phyloP scores from a whole-genome alignment of 306 rosid species.

The Cajanus cajan region DNA sequence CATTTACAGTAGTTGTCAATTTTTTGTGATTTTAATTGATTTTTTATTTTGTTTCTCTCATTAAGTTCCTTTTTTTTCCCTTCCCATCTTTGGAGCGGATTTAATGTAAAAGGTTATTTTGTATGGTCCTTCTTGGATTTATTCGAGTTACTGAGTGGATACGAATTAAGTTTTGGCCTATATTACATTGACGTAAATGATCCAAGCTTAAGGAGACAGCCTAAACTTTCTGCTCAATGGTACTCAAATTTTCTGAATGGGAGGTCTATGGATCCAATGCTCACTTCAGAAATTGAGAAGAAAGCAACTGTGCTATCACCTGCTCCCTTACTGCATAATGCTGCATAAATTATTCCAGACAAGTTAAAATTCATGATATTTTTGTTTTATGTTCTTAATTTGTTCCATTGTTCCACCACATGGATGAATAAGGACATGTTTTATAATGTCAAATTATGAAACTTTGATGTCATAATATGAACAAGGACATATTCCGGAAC shows the following conservation, averaged over 20 bases:
- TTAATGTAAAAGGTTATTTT: slow-evolving; percentile 62
- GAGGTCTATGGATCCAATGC: not conserved
- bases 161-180: slow-evolving; percentile 45
- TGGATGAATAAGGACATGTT: too few relatives aligned
- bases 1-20: too few relatives aligned
- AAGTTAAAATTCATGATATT: too few relatives aligned
- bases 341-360: too few relatives aligned
- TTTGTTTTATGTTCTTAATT: too few relatives aligned
- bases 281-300: slow-evolving; percentile 9
- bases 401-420: too few relatives aligned
- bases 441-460: too few relatives aligned
- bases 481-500: too few relatives aligned
- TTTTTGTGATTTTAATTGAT: not conserved
- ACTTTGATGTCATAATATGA: too few relatives aligned
- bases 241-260: slow-evolving; percentile 53
- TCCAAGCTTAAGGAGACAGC: slow-evolving; percentile 47
- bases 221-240: slow-evolving; percentile 64
- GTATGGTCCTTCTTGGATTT: slow-evolving; percentile 64
- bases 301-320: slow-evolving; percentile 3
- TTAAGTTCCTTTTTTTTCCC: not conserved
- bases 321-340: not conserved
- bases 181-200: slow-evolving; percentile 48
- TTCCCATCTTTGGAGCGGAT: slow-evolving; percentile 42
- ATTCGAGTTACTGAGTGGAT: slow-evolving; percentile 51
- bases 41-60: not conserved